Conservation (phyloP, 805 yeast genomes). For the Ogataea pignaliae region DNA sequence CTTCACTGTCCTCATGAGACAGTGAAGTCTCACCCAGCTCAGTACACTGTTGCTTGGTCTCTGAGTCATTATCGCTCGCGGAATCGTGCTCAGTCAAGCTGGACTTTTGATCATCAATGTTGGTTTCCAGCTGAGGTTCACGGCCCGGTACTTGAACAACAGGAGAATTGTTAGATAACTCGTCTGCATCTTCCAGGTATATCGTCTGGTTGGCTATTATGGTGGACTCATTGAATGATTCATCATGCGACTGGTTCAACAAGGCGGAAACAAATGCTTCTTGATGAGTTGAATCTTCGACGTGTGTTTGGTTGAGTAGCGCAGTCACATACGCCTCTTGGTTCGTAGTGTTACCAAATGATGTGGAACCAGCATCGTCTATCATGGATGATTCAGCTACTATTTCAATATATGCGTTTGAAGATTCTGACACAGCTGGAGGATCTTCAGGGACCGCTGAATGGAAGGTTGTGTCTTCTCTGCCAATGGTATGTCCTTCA, state of each 20-base stretch:
- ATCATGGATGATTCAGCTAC: conserved; percentile 27
- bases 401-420: conserved; percentile 5
- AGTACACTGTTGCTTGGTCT: neutral
- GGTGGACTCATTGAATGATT: conserved; percentile 9
- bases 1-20: conserved; percentile 8
- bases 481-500: neutral
- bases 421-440: too few relatives aligned
- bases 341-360: neutral
- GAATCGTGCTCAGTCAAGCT: neutral
- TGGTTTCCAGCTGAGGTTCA: too few relatives aligned
- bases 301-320: too few relatives aligned
- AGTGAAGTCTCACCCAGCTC: conserved; percentile 1
- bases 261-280: conserved; percentile 25
- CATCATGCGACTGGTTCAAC: conserved; percentile 16
- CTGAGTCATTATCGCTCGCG: conserved; percentile 2
- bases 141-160: too few relatives aligned
- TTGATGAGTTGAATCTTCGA: conserved; percentile 15
- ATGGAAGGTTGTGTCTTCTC: too few relatives aligned
- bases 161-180: neutral
- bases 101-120: too few relatives aligned
- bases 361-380: conserved; percentile 5
- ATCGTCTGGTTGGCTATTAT: conserved; percentile 23
- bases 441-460: too few relatives aligned
- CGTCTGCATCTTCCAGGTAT: conserved; percentile 16
- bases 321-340: too few relatives aligned